Base-by-base conservation (phyloP, 2,329 filamentous ascomycete genomes). In the Chaetomium sp. region DNA sequence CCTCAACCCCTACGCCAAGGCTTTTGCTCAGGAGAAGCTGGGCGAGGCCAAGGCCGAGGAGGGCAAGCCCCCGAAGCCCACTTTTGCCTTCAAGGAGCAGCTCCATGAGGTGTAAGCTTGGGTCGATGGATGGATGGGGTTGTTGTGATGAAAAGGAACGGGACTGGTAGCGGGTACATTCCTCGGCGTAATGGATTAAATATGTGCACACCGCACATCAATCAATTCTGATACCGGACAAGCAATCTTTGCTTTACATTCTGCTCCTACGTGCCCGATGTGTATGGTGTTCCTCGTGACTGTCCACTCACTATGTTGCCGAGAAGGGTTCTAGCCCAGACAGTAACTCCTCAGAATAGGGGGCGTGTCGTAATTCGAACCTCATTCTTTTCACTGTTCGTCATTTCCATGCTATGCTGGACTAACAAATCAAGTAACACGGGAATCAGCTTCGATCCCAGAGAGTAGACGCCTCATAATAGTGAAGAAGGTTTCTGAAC, bases 1-100 rank as follows among this genome's bases (percentile, higher is more conserved):
- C 71, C 88, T 99, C 76, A 99, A 99, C 87, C 94, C 94, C 63
- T 99, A 99, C 79, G 92, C 94, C 67, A 81, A 87, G 68, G 86
- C 89, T 62, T 99, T 95, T 79, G 80, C 86, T 68, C 89, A 95
- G 83, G 84, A 90, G 71, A 87, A 90, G 78, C 75, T 94, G 58
- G 89, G 89, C 65, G 81, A 87, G 76, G 54, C 59, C 36, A 67
- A 67, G 65, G 59, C 50, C 11, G 56, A 64, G 9, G 55, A 60
- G 54, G 62, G 60, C 60, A 65, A 65, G 61, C 60, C 61, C 53
- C 48, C 51, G 55, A 49, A 42, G 11, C 47, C 61, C 5, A 57
- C 63, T 5, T 54, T 55, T 19, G 44, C 49, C 44, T 66, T 67
- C 62, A 59, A 61, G 53, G 51, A 55, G 42, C 59, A 61, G 42